phyloP scores from a whole-genome alignment of 2,329 filamentous ascomycete genomes.

The Pseudomassariella vexata region DNA sequence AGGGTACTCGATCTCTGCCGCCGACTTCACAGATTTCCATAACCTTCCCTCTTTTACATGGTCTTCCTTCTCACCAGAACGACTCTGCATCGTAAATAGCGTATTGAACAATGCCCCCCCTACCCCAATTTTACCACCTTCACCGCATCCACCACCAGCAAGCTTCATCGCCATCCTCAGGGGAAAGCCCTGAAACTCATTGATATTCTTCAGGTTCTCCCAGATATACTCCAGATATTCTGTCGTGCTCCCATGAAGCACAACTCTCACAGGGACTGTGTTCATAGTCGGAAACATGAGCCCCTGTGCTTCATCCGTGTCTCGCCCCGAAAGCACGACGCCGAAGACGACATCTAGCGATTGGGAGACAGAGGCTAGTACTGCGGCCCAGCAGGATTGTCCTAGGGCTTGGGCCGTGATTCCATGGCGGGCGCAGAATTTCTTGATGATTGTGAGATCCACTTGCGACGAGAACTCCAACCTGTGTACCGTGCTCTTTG shows the following conservation, averaged over 20 bases:
- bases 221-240: constrained; percentile 71
- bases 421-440: constrained; percentile 59
- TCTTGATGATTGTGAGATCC: constrained; percentile 32
- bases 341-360: constrained; percentile 77
- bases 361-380: constrained; percentile 56
- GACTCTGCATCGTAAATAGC: constrained; percentile 49
- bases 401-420: constrained; percentile 74
- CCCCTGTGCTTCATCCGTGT: constrained; percentile 60
- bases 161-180: constrained; percentile 62
- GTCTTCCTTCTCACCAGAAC: constrained; percentile 2
- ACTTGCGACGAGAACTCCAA: constrained; percentile 39
- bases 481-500: constrained; percentile 25
- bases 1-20: constrained; percentile 71
- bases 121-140: no score
- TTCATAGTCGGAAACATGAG: constrained; percentile 90
- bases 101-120: constrained; percentile 43
- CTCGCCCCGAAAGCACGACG: constrained; percentile 77
- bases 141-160: constrained; percentile 28
- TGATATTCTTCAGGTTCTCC: constrained; percentile 57
- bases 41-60: no score
- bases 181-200: constrained; percentile 72
- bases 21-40: constrained; percentile 59
- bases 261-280: constrained; percentile 68
- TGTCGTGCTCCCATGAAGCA: constrained; percentile 61
- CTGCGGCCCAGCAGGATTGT: constrained; percentile 69